Evolutionary conservation across 2,329 filamentous ascomycete genomes (phyloP).

Genomic region (Plenodomus lindquistii): DNA sequence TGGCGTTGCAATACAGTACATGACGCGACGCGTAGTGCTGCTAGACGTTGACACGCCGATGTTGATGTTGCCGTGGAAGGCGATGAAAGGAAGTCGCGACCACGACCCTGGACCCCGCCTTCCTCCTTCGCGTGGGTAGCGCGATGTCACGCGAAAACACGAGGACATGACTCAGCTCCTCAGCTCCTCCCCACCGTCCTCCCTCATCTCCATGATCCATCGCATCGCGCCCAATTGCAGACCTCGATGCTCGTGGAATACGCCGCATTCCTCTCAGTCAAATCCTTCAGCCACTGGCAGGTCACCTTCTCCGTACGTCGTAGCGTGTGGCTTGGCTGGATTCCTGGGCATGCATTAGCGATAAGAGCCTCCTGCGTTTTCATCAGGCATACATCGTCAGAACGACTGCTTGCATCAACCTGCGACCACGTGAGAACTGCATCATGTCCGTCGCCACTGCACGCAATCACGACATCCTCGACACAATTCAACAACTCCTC

Average conservation of each 20-base stretch:
- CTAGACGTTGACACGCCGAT: constrained; percentile 7
- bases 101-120: not conserved
- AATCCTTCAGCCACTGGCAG: not conserved
- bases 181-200: too few species aligned
- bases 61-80: constrained; percentile 1
- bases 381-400: not conserved
- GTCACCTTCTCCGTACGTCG: constrained; percentile 14
- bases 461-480: constrained; percentile 14
- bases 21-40: constrained; percentile 20
- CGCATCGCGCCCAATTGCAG: too few species aligned
- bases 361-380: constrained; percentile 14
- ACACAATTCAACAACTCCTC: constrained; percentile 14
- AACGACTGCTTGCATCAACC: constrained; percentile 3
- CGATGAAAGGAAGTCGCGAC: not conserved
- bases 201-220: too few species aligned
- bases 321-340: constrained; percentile 11
- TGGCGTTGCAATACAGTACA: too few species aligned
- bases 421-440: not conserved
- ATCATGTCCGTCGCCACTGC: constrained; percentile 13
- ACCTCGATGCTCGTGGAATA: too few species aligned
- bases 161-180: constrained; percentile 29
- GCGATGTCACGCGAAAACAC: constrained; percentile 27
- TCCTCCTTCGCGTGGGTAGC: constrained; percentile 15
- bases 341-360: constrained; percentile 14
- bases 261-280: not conserved